Evolutionary conservation across 78 protist genomes (phyloP).

Genomic region (Chrysochromulina tobinii): DNA sequence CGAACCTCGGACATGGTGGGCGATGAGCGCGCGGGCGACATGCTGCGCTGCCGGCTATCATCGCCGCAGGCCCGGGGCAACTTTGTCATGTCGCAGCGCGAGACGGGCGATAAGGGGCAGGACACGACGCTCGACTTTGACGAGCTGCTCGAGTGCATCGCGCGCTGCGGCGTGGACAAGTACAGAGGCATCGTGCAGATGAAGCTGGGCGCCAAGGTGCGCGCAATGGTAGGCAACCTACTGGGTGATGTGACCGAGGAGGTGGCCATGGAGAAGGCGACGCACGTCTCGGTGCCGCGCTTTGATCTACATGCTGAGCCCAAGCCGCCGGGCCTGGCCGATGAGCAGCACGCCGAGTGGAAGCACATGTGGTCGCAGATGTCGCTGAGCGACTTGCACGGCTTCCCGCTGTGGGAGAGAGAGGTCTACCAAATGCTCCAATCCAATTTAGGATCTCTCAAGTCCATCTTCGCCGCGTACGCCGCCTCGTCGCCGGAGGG

Average conservation of each 20-base stretch:
- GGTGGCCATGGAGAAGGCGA: background rate
- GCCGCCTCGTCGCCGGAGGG: background rate
- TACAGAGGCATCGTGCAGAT: background rate
- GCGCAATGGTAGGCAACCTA: background rate
- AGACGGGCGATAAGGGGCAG: too few species aligned
- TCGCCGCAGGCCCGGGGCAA: too few species aligned
- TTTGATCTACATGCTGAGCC: too few species aligned
- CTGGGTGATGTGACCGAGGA: background rate
- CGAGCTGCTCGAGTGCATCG: background rate
- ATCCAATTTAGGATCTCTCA: background rate
- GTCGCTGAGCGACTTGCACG: too few species aligned
- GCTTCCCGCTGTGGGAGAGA: background rate
- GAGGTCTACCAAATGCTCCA: background rate
- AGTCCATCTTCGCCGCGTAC: too few species aligned
- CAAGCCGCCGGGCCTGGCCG: too few species aligned
- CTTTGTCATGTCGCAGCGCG: too few species aligned
- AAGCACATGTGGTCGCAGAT: too few species aligned
- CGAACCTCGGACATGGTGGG: too few species aligned
- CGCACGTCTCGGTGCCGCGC: background rate
- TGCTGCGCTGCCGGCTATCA: too few species aligned
- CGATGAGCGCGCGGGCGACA: too few species aligned
- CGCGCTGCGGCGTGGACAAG: background rate
- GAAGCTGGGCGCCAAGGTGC: background rate
- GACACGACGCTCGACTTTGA: background rate
- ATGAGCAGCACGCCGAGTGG: too few species aligned